Percentiles rank a stretch among this genome's conserved stretches.
These are phyloP conservation scores for Cymbomonas tetramitiformis DNA, from an alignment of 139 green algal genomes.

Conservation along the genomic window DNA sequence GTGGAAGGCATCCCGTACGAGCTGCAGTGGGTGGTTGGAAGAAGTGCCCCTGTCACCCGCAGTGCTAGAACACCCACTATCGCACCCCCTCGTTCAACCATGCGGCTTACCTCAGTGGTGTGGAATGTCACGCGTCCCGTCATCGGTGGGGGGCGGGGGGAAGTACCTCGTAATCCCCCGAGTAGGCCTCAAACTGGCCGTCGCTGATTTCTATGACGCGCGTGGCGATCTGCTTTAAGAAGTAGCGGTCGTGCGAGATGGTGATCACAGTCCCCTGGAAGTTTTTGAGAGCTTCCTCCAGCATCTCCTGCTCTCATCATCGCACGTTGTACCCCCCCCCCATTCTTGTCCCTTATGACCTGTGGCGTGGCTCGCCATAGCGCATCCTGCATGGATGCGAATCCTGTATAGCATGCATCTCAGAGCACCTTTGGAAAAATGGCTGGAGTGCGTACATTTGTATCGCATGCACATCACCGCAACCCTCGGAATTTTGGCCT, in stretches of 20 bases:
- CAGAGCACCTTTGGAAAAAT: background rate
- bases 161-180: slow-evolving; percentile 82
- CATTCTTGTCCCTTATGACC: background rate
- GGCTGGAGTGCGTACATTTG: background rate
- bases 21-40: no score
- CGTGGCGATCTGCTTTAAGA: slow-evolving; percentile 82
- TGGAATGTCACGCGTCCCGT: no score
- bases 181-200: slow-evolving; percentile 64
- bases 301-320: slow-evolving; percentile 34
- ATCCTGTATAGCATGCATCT: slow-evolving; percentile 1
- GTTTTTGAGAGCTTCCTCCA: slow-evolving; percentile 75
- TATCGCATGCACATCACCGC: background rate
- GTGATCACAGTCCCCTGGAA: slow-evolving; percentile 89
- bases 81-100: no score
- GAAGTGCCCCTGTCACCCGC: no score
- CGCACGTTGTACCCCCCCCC: background rate
- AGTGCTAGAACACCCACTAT: no score
- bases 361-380: background rate
- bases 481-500: background rate
- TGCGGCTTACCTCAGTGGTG: no score
- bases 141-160: no score
- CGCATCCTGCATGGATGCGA: background rate
- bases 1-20: no score
- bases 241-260: slow-evolving; percentile 94
- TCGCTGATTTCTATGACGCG: slow-evolving; percentile 67